Evolutionary conservation across 805 yeast species (phyloP).

Genomic region (Starmerella etchellsii): DNA sequence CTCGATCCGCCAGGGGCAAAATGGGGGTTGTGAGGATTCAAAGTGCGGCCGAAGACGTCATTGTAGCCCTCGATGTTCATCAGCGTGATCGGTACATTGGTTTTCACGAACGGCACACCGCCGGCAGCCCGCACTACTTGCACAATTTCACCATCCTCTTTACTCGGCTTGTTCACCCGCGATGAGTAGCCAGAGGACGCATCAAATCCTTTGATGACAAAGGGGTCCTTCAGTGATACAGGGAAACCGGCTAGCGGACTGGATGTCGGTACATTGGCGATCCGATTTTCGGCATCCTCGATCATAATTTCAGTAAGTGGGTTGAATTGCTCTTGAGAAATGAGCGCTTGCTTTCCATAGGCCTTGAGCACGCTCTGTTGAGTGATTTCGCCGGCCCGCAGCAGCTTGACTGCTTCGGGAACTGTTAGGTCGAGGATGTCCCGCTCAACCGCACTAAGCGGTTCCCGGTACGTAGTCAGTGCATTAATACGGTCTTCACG

Average conservation of each 20-base stretch:
- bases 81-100: conserved; percentile 44
- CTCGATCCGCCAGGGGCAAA: conserved; percentile 43
- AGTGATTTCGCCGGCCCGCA: conserved; percentile 36
- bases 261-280: conserved; percentile 32
- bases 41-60: conserved; percentile 40
- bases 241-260: conserved; percentile 57
- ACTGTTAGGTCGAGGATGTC: conserved; percentile 33
- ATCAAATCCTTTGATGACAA: conserved; percentile 37
- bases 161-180: conserved; percentile 31
- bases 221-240: conserved; percentile 49
- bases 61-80: conserved; percentile 46
- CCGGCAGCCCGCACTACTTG: conserved; percentile 38
- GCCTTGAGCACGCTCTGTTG: conserved; percentile 47
- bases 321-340: conserved; percentile 46
- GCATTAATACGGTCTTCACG: conserved; percentile 27
- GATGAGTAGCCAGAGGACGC: conserved; percentile 41
- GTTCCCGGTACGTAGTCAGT: conserved; percentile 31
- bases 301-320: conserved; percentile 50
- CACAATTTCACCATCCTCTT: conserved; percentile 32
- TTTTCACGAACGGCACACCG: conserved; percentile 43
- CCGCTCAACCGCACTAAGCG: conserved; percentile 26
- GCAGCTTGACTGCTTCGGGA: conserved; percentile 31
- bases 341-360: conserved; percentile 50
- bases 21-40: conserved; percentile 37
- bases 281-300: conserved; percentile 55